Conservation (phyloP, 2,329 filamentous ascomycete genomes). For the Colletotrichum gloeosporioides region DNA sequence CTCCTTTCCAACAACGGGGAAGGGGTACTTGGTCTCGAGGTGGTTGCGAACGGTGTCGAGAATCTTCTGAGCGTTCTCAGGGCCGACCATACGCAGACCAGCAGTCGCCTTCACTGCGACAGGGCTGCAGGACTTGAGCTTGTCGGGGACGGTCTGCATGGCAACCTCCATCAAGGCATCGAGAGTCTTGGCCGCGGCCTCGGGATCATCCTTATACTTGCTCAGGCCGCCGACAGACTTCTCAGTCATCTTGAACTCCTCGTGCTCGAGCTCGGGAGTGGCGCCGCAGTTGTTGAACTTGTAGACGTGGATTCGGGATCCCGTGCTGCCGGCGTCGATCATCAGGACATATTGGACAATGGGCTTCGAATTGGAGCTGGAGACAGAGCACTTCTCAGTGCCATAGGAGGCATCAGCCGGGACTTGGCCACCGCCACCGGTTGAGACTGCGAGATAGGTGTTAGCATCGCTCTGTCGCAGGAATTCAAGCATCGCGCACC, state of each 20-base stretch:
- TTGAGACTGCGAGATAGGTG: constrained; percentile 22
- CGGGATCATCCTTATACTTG: constrained; percentile 84
- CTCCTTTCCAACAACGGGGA: constrained; percentile 87
- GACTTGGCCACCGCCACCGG: constrained; percentile 49
- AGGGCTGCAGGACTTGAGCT: constrained; percentile 89
- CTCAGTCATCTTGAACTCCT: constrained; percentile 92
- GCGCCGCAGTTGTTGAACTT: constrained; percentile 98
- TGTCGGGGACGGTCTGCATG: constrained; percentile 82
- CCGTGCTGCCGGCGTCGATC: constrained; percentile 98
- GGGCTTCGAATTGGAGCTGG: constrained; percentile 86
- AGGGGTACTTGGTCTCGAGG: constrained; percentile 89
- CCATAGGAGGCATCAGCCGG: constrained; percentile 67
- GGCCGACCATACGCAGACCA: constrained; percentile 85
- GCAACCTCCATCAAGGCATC: constrained; percentile 89
- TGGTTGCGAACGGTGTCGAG: constrained; percentile 82
- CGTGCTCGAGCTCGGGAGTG: constrained; percentile 91
- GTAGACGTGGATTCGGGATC: constrained; percentile 97
- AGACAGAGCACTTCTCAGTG: constrained; percentile 79
- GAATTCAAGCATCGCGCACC: constrained; percentile 35
- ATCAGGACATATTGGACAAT: constrained; percentile 97
- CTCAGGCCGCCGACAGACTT: constrained; percentile 86
- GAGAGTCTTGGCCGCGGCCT: constrained; percentile 87
- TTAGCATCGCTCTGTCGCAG: constrained; percentile 22
- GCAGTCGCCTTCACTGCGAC: constrained; percentile 98
- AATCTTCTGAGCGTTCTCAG: constrained; percentile 82